These are phyloP conservation scores for Trifolium repens DNA, from an alignment of 306 rosid species.

Conservation along the genomic window DNA sequence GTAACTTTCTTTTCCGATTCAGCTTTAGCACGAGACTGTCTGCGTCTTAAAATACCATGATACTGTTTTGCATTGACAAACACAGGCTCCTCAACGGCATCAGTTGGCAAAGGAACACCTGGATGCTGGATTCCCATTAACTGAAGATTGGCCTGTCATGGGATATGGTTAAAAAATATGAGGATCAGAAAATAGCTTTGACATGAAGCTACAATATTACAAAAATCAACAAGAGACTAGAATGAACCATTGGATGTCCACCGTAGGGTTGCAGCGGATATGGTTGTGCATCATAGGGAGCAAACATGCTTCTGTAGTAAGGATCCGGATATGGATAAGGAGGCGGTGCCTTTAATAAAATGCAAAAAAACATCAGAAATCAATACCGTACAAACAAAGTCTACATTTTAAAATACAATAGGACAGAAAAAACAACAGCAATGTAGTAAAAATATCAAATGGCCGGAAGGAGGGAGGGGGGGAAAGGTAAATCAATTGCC, in stretches of 20 bases:
- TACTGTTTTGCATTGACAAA: conserved; percentile 95
- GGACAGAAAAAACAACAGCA: conserved; percentile 21
- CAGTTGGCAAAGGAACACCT: conserved; percentile 90
- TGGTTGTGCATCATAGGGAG: conserved; percentile 83
- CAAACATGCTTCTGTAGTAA: conserved; percentile 92
- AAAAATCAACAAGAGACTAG: conserved; percentile 20
- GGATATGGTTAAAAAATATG: conserved; percentile 33
- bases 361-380: conserved; percentile 29
- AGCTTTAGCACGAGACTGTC: conserved; percentile 97
- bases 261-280: conserved; percentile 86
- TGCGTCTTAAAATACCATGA: conserved; percentile 90
- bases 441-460: conserved; percentile 18
- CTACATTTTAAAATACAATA: conserved; percentile 1
- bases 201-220: conserved; percentile 8
- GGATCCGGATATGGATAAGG: conserved; percentile 95
- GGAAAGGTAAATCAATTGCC: conserved; percentile 15
- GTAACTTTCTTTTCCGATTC: conserved; percentile 86
- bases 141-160: conserved; percentile 82
- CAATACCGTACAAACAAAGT: conserved; percentile 31
- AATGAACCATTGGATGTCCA: conserved; percentile 85
- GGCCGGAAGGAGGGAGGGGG: not conserved
- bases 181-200: conserved; percentile 2
- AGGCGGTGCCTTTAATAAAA: conserved; percentile 70
- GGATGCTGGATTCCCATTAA: conserved; percentile 97
- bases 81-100: conserved; percentile 93